Base-by-base conservation (phyloP, 805 yeast species). In the Candida koratica region DNA sequence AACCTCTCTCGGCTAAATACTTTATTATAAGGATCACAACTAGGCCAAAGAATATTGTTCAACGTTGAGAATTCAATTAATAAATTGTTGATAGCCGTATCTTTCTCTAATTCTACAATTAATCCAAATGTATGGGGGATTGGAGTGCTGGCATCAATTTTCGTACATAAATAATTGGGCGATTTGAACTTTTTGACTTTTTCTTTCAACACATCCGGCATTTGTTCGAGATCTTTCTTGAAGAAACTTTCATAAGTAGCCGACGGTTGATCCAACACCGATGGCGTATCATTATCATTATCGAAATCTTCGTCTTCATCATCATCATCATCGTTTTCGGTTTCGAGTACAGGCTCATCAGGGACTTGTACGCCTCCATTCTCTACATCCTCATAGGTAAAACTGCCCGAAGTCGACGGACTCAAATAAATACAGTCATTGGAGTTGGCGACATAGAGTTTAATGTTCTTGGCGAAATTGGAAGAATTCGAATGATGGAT, bases 51-150 rank as follows among this genome's bases (percentile, higher is more conserved):
- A 3, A 74, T 61, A 35, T 65, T 60, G 5, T 70, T 64, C 4
- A 56, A 42, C 1, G 78, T 66, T 37, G 58, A 64, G 34, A 77
- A 58, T 34, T 67, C 71, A 9, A 72, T 47, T 26, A 56, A 55
- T 22, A 76, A 48, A 25, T 56, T 59, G 16, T 65, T 56, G 3
- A 71, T 49, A 2, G 55, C 37, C 1, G 67, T 59, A 24, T 66
- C 70, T 34, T 64, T 69, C 16, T 55, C 49, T 1, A 75, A 46
- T 34, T 75, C 71, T 1, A 76, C 44, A 4, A 75, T 59, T 2
- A 77, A 62, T 0, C 77, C 82, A 44, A 77, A 63, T 2, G 75
- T 73, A 47, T 73, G 77, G 1, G 79, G 70, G 2, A 72, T 67
- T 7, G 68, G 70, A 2, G 55, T 53, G 8, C 64, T 64, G 3